Evolutionary conservation across 768 basidiomycete species (phyloP).

Genomic region (Russula foetens): DNA sequence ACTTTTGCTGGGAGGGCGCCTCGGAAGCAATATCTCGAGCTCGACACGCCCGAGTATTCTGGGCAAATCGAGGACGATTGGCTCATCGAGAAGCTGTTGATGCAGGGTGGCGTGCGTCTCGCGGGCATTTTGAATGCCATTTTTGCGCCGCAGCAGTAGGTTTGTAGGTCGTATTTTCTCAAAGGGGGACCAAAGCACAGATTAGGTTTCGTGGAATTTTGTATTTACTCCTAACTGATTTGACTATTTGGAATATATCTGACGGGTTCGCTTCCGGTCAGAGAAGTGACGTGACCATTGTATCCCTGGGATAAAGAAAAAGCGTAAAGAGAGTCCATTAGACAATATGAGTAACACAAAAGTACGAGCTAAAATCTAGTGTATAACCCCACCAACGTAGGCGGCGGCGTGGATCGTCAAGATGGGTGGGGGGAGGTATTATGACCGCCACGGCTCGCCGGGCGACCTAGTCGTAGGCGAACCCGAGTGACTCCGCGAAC

Average conservation of each 20-base stretch:
- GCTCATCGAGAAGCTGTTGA: constrained; percentile 75
- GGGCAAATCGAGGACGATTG: constrained; percentile 57
- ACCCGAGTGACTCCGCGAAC: constrained; percentile 1
- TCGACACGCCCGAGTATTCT: constrained; percentile 76
- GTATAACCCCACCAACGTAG: background rate
- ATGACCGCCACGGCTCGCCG: constrained; percentile 4
- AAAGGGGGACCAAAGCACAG: background rate
- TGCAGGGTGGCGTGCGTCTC: constrained; percentile 76
- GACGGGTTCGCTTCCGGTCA: too few relatives aligned
- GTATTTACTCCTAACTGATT: background rate
- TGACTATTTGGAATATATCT: too few relatives aligned
- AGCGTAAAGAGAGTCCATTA: background rate
- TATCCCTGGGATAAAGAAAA: background rate
- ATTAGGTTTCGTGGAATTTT: too few relatives aligned
- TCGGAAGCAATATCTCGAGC: constrained; percentile 42
- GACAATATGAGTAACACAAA: constrained; percentile 4
- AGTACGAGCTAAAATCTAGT: background rate
- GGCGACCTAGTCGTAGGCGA: constrained; percentile 1
- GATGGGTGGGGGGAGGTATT: background rate
- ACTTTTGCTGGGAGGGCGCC: constrained; percentile 20
- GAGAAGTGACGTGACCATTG: background rate
- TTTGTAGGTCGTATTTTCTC: too few relatives aligned
- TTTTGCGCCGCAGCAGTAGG: constrained; percentile 31
- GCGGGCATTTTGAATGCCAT: constrained; percentile 78
- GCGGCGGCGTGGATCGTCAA: background rate